Percentiles rank a stretch among this genome's conserved stretches.
phyloP scores from a whole-genome alignment of 306 rosid species.

The Rosa multiflora region DNA sequence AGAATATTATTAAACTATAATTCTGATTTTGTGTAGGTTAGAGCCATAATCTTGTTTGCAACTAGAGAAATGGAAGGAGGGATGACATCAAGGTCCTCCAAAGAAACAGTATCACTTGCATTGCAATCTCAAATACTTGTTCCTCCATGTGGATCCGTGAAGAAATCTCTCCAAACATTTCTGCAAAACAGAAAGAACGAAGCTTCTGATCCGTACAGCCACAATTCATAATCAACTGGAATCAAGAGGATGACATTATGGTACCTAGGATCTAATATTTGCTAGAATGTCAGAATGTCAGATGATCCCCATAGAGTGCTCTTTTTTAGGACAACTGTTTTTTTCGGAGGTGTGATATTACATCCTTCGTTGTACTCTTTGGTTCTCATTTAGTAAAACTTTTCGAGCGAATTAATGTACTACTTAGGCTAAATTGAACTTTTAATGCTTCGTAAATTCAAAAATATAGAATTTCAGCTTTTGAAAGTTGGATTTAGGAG shows the following conservation, averaged over 20 bases:
- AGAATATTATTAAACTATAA: neutral
- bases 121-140: constrained; percentile 14
- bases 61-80: constrained; percentile 5
- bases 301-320: neutral
- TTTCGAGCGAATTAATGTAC: neutral
- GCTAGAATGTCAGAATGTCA: neutral
- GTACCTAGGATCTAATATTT: neutral
- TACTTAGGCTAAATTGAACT: neutral
- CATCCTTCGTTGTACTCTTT: neutral
- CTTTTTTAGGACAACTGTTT: neutral
- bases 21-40: constrained; percentile 16
- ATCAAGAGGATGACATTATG: too few relatives aligned
- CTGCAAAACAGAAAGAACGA: constrained; percentile 30
- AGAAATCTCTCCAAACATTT: constrained; percentile 27
- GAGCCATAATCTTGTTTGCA: constrained; percentile 21
- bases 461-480: neutral
- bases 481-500: neutral
- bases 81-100: neutral
- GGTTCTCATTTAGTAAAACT: neutral
- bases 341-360: neutral
- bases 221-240: neutral
- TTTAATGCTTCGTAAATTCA: neutral
- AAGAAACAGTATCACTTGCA: neutral
- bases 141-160: constrained; percentile 17
- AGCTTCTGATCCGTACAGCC: constrained; percentile 8